Percentiles rank a stretch among this genome's conserved stretches.
Conservation (phyloP, 2,329 filamentous ascomycete species). For the Lasiodiplodia theobromae region DNA sequence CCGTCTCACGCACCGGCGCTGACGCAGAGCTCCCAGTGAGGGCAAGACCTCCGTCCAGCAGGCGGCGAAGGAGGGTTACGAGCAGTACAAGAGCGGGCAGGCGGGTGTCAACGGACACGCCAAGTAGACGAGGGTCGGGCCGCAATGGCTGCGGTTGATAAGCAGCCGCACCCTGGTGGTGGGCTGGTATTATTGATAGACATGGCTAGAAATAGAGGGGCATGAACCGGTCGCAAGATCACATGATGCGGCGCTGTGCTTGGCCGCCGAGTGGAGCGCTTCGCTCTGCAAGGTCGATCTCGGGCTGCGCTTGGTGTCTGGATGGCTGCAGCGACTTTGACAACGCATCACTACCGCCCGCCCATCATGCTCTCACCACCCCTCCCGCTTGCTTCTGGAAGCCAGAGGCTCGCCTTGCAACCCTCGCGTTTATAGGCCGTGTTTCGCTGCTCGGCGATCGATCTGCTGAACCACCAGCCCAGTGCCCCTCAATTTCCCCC, state of each 20-base stretch:
- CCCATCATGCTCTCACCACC: slow-evolving; percentile 14
- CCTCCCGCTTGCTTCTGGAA: slow-evolving; percentile 19
- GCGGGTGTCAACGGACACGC: slow-evolving; percentile 38
- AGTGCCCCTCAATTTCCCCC: slow-evolving; percentile 6
- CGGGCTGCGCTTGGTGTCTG: slow-evolving; percentile 2
- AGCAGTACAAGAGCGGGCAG: slow-evolving; percentile 55
- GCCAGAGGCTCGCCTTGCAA: slow-evolving; percentile 2
- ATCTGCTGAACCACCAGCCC: slow-evolving; percentile 1
- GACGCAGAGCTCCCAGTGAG: slow-evolving; percentile 49
- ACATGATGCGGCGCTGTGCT: slow-evolving; percentile 25
- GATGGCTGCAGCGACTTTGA: slow-evolving; percentile 8
- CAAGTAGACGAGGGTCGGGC: slow-evolving; percentile 23
- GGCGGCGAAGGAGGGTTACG: slow-evolving; percentile 65
- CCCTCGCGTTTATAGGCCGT: slow-evolving; percentile 18
- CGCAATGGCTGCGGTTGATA: slow-evolving; percentile 15
- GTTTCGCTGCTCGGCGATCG: slow-evolving; percentile 10
- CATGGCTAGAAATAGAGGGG: slow-evolving; percentile 26
- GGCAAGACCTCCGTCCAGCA: slow-evolving; percentile 75
- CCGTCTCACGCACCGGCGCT: slow-evolving; percentile 1
- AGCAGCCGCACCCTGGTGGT: slow-evolving; percentile 20
- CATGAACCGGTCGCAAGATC: slow-evolving; percentile 13
- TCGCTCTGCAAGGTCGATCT: slow-evolving; percentile 20
- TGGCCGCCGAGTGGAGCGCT: slow-evolving; percentile 20
- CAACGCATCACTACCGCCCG: slow-evolving; percentile 24
- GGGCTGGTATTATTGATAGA: slow-evolving; percentile 16